Evolutionary conservation across 192 early-diverging fungal genomes (phyloP).

Genomic region (Podila clonocystis): DNA sequence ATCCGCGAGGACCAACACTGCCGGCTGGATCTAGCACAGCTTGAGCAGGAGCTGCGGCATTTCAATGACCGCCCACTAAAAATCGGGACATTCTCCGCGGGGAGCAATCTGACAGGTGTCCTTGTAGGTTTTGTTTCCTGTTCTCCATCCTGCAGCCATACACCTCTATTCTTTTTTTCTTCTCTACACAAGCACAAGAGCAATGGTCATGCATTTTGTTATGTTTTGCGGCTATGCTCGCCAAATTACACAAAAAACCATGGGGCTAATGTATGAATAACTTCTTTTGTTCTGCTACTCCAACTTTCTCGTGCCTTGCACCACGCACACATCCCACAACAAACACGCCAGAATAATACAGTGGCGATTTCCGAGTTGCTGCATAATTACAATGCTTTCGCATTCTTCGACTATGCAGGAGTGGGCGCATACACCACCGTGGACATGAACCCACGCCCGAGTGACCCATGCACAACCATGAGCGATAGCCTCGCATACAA

Average conservation of each 20-base stretch:
- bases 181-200: too few species aligned
- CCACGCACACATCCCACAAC: too few species aligned
- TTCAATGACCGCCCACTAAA: constrained; percentile 8
- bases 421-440: constrained; percentile 23
- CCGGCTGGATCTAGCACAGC: constrained; percentile 16
- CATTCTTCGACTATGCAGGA: constrained; percentile 47
- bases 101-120: constrained; percentile 48
- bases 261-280: too few species aligned
- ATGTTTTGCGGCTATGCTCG: too few species aligned
- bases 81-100: constrained; percentile 50
- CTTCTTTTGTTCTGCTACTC: too few species aligned
- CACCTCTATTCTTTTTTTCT: neutral
- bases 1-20: constrained; percentile 4
- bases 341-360: constrained; percentile 11
- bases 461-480: neutral
- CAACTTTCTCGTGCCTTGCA: too few species aligned
- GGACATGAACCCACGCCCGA: constrained; percentile 6
- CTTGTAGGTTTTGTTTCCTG: constrained; percentile 13
- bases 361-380: constrained; percentile 24
- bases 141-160: neutral
- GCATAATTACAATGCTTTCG: constrained; percentile 25
- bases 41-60: constrained; percentile 16
- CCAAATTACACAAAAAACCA: too few species aligned
- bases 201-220: too few species aligned
- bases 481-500: constrained; percentile 10